phyloP scores from a whole-genome alignment of 202 grass and related monocot genomes.

The Schoenoplectus triqueter region DNA sequence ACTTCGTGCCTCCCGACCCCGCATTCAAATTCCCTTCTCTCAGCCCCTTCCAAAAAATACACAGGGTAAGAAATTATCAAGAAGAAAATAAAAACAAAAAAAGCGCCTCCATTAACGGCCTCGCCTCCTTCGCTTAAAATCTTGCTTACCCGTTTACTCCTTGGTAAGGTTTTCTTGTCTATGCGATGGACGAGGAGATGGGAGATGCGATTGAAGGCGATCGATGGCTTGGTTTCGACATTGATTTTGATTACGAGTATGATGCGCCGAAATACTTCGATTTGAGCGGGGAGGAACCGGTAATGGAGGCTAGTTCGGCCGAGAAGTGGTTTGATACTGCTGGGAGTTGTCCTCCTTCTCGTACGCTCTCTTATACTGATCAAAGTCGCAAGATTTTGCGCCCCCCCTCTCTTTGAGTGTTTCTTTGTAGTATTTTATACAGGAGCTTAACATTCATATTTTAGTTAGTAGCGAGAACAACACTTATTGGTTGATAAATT shows the following conservation, averaged over 20 bases:
- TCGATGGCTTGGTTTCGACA: conserved; percentile 58
- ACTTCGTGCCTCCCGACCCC: conserved; percentile 38
- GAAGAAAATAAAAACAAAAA: not conserved
- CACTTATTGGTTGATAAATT: not conserved
- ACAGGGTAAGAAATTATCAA: conserved; percentile 9
- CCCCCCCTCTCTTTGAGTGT: not conserved
- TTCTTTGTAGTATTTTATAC: not conserved
- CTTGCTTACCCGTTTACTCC: not conserved
- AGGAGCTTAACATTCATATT: not conserved
- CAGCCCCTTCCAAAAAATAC: not conserved
- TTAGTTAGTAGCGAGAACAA: not conserved
- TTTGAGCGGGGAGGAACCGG: conserved; percentile 61
- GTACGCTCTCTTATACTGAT: conserved; percentile 46
- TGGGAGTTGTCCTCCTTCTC: conserved; percentile 82
- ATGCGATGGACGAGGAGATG: conserved; percentile 16
- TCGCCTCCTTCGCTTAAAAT: not conserved
- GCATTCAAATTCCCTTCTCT: conserved; percentile 82
- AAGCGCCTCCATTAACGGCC: not conserved
- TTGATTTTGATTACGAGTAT: conserved; percentile 96
- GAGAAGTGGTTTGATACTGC: conserved; percentile 77
- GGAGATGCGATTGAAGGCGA: conserved; percentile 33
- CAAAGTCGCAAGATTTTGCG: not conserved
- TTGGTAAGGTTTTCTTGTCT: not conserved
- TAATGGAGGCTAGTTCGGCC: conserved; percentile 44
- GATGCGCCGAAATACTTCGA: conserved; percentile 90